Percentiles rank a stretch among this genome's conserved stretches.
These are phyloP conservation scores for Penicillium coffeae DNA, from an alignment of 495 filamentous ascomycete genomes.

Conservation along the genomic window DNA sequence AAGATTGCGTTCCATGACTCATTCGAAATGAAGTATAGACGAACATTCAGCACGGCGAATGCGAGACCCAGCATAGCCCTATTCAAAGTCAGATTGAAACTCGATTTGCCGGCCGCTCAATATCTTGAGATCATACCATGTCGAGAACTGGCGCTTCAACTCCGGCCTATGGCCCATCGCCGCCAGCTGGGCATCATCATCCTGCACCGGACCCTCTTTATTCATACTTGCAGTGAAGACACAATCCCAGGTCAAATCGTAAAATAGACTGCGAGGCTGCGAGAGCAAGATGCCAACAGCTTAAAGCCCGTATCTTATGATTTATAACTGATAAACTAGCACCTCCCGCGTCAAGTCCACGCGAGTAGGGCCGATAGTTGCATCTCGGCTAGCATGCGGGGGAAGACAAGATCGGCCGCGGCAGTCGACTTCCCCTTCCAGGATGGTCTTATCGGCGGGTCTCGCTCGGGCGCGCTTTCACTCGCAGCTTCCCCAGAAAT, in stretches of 20 bases:
- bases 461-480: background rate
- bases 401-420: conserved; percentile 1
- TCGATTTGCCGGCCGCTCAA: background rate
- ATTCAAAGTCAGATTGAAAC: background rate
- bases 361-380: conserved; percentile 17
- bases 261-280: background rate
- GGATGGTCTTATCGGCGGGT: conserved; percentile 10
- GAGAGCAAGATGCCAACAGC: background rate
- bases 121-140: conserved; percentile 19
- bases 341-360: conserved; percentile 5
- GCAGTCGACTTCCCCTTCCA: background rate
- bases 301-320: conserved; percentile 2
- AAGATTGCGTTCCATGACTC: background rate
- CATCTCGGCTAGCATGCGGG: conserved; percentile 12
- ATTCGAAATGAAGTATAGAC: conserved; percentile 1
- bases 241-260: background rate
- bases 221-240: conserved; percentile 6
- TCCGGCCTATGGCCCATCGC: conserved; percentile 59
- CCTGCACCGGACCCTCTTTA: conserved; percentile 20
- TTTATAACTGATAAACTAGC: background rate
- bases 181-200: conserved; percentile 48
- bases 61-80: conserved; percentile 46
- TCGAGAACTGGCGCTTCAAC: conserved; percentile 51
- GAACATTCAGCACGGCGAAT: conserved; percentile 44
- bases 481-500: conserved; percentile 4